These are phyloP conservation scores for Viola pubescens DNA, from an alignment of 441 rosid species.

Conservation along the genomic window DNA sequence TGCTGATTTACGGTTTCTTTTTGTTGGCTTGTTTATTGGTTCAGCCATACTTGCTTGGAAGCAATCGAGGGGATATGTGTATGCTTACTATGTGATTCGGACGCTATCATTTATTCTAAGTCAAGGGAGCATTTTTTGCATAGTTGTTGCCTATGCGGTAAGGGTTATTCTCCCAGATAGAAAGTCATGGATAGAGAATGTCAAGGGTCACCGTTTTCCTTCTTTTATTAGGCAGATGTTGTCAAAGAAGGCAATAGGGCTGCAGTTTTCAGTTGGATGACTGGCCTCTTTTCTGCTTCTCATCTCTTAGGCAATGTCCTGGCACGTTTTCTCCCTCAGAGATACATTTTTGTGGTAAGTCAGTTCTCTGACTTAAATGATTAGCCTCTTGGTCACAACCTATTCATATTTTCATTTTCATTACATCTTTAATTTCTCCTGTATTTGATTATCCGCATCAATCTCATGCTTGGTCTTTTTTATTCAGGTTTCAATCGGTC, in stretches of 20 bases:
- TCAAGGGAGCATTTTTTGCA: conserved; percentile 61
- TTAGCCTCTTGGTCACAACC: background rate
- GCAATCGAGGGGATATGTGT: conserved; percentile 37
- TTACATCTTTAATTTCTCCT: background rate
- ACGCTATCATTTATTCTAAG: conserved; percentile 45
- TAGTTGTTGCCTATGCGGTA: conserved; percentile 55
- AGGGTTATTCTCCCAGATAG: conserved; percentile 6
- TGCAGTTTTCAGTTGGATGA: conserved; percentile 50
- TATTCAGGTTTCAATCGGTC: conserved; percentile 38
- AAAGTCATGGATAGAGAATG: conserved; percentile 1
- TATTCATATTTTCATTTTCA: background rate
- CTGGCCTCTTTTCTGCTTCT: conserved; percentile 45
- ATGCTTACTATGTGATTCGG: conserved; percentile 46
- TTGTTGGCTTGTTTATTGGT: background rate
- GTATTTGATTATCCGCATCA: background rate
- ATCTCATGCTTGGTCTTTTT: background rate
- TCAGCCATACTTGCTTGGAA: conserved; percentile 45
- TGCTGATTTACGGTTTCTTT: background rate
- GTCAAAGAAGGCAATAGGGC: conserved; percentile 35
- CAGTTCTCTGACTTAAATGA: background rate
- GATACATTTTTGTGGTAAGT: conserved; percentile 38
- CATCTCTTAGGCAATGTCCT: conserved; percentile 43
- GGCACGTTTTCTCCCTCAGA: conserved; percentile 45
- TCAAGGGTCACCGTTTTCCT: conserved; percentile 5
- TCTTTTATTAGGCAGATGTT: conserved; percentile 39